These are phyloP conservation scores for Polytrichum formosum DNA, from an alignment of 225 moss, liverwort and hornwort species.

Conservation along the genomic window DNA sequence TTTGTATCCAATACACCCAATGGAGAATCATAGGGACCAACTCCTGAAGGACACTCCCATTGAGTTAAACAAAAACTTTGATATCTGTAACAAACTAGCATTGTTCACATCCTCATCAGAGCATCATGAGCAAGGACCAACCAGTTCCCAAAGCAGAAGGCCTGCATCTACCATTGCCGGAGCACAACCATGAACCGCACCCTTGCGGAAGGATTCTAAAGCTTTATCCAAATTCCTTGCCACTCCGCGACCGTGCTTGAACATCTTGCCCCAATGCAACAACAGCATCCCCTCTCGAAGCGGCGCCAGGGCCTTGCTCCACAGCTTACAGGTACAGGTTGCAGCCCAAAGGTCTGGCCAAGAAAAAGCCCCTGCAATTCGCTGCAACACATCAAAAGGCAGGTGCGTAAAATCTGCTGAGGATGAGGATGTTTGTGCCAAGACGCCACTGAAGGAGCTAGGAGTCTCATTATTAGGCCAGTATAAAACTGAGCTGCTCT, in stretches of 20 bases:
- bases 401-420: slow-evolving; percentile 45
- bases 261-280: slow-evolving; percentile 71
- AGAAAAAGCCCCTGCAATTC: slow-evolving; percentile 68
- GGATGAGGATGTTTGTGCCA: background rate
- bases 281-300: slow-evolving; percentile 80
- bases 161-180: slow-evolving; percentile 85
- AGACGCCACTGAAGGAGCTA: slow-evolving; percentile 3
- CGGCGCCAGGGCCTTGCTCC: slow-evolving; percentile 66
- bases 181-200: slow-evolving; percentile 69
- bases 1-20: too few species aligned
- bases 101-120: too few species aligned
- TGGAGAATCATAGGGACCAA: too few species aligned
- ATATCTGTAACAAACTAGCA: too few species aligned
- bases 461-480: slow-evolving; percentile 11
- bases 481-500: slow-evolving; percentile 7
- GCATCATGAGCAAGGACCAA: slow-evolving; percentile 12
- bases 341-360: slow-evolving; percentile 83
- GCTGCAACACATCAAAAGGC: slow-evolving; percentile 68
- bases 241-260: slow-evolving; percentile 74
- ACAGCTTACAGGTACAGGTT: slow-evolving; percentile 62
- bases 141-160: slow-evolving; percentile 75
- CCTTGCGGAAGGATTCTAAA: slow-evolving; percentile 64
- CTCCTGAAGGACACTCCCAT: too few species aligned
- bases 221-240: slow-evolving; percentile 67
- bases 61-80: too few species aligned